Conservation (phyloP, 257 asterid genomes). For the Solanum chmielewskii region DNA sequence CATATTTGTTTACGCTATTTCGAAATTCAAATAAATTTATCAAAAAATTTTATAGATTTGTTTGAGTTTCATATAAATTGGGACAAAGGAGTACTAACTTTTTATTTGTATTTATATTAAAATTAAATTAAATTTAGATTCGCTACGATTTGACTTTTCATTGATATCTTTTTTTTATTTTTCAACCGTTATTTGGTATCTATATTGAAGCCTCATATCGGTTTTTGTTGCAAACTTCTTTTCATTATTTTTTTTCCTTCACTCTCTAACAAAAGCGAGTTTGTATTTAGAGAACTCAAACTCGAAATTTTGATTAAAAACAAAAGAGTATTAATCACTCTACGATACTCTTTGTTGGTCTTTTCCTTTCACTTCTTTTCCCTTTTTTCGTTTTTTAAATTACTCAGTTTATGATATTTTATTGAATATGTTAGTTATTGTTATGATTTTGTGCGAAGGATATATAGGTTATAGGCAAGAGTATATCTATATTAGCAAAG, state of each 20-base stretch:
- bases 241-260: fast-evolving
- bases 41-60: fast-evolving
- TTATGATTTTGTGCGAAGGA: background rate
- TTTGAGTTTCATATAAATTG: fast-evolving
- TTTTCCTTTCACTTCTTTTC: background rate
- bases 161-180: too few species aligned
- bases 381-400: background rate
- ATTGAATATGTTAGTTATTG: too few species aligned
- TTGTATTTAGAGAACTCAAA: too few species aligned
- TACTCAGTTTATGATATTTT: fast-evolving
- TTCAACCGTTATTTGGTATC: too few species aligned
- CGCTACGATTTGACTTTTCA: fast-evolving
- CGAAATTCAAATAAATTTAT: too few species aligned
- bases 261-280: fast-evolving
- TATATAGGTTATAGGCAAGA: background rate
- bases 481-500: background rate
- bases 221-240: background rate
- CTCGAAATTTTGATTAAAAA: fast-evolving
- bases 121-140: too few species aligned
- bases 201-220: fast-evolving
- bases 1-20: fast-evolving
- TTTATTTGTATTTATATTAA: fast-evolving
- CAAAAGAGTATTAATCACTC: fast-evolving
- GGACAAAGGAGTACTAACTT: fast-evolving
- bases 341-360: fast-evolving